Evolutionary conservation across 140 eudicot species (phyloP).

Genomic region (Flaveria floridana): DNA sequence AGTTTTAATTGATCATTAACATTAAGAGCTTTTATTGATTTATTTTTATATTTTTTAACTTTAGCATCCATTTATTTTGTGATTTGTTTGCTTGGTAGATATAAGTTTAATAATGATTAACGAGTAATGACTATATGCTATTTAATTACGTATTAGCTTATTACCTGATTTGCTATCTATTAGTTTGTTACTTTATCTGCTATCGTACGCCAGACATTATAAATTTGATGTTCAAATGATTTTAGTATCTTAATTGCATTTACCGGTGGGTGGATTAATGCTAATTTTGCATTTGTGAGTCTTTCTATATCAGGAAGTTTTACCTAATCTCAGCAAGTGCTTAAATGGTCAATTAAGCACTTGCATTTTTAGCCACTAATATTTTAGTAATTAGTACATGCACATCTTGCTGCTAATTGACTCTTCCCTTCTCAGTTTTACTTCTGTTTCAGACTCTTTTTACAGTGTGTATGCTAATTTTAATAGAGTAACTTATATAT

Average conservation of each 20-base stretch:
- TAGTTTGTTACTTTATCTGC: slow-evolving; percentile 3
- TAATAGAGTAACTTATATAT: neutral
- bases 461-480: neutral
- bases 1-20: neutral
- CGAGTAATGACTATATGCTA: slow-evolving; percentile 1
- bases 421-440: neutral
- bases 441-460: neutral
- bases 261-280: neutral
- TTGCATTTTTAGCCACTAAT: neutral
- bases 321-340: slow-evolving; percentile 9
- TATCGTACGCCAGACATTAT: neutral
- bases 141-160: neutral
- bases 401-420: neutral
- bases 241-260: neutral
- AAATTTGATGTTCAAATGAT: neutral
- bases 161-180: slow-evolving; percentile 4
- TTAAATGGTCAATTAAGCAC: neutral
- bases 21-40: neutral
- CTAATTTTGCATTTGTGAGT: neutral
- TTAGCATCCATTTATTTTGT: neutral
- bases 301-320: slow-evolving; percentile 12
- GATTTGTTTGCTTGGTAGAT: neutral
- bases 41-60: neutral
- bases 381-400: neutral
- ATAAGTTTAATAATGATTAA: neutral